A percentile compares a stretch with the other conserved stretches of the same genome.
Conservation (phyloP, 768 basidiomycete species). For the Agaricus sinodeliciosus region DNA sequence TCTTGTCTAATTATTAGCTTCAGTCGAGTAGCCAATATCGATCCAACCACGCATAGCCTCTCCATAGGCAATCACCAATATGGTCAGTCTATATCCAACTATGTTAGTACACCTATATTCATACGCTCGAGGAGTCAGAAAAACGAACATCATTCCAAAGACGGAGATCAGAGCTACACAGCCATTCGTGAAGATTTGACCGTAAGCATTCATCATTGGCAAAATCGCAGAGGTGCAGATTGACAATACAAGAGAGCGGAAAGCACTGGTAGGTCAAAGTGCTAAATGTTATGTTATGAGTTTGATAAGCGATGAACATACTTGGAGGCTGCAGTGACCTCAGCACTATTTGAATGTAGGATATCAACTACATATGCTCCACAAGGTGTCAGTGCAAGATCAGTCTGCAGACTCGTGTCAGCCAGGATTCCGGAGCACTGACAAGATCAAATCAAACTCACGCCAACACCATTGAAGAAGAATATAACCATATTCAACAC, state of each 20-base stretch:
- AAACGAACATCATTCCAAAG: slow-evolving; percentile 1
- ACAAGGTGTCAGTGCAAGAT: slow-evolving; percentile 47
- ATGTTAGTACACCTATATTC: background rate
- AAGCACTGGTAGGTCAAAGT: background rate
- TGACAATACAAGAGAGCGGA: background rate
- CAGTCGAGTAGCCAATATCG: slow-evolving; percentile 1
- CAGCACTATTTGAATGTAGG: slow-evolving; percentile 54
- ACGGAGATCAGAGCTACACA: background rate
- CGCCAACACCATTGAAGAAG: slow-evolving; percentile 62
- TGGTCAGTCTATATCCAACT: background rate
- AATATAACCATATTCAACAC: slow-evolving; percentile 45
- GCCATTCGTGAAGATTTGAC: slow-evolving; percentile 5
- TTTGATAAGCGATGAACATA: slow-evolving; percentile 19
- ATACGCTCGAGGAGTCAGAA: no score
- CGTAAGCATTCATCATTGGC: slow-evolving; percentile 11
- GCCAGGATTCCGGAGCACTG: background rate
- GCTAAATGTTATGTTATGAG: no score
- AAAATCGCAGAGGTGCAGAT: background rate
- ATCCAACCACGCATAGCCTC: slow-evolving; percentile 6
- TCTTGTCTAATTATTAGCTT: background rate
- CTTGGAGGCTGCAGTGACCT: slow-evolving; percentile 53
- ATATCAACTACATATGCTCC: slow-evolving; percentile 57
- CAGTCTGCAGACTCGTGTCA: slow-evolving; percentile 26
- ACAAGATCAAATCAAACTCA: slow-evolving; percentile 23
- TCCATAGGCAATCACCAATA: slow-evolving; percentile 9